Evolutionary conservation across 495 filamentous ascomycete species (phyloP).

Genomic region (Penicillium arizonense): DNA sequence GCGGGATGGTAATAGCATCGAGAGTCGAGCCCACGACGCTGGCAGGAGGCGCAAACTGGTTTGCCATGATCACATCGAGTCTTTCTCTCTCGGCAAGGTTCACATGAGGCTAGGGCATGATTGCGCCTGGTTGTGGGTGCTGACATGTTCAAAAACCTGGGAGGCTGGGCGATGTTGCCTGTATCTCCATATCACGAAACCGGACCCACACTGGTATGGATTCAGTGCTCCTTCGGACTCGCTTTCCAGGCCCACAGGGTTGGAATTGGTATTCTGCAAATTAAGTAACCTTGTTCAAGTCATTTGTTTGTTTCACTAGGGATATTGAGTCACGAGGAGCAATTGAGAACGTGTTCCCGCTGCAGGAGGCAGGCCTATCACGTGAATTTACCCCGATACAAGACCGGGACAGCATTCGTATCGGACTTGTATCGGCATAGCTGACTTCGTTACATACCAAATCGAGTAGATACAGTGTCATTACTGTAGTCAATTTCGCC

Average conservation of each 20-base stretch:
- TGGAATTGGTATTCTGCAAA: background rate
- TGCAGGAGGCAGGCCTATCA: background rate
- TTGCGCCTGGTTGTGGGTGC: constrained; percentile 13
- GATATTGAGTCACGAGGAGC: background rate
- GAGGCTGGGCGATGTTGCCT: no score
- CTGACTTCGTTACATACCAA: no score
- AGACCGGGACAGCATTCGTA: constrained; percentile 1
- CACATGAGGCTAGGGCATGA: constrained; percentile 17
- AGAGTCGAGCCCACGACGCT: constrained; percentile 12
- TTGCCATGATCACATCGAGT: constrained; percentile 17
- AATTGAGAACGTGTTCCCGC: no score
- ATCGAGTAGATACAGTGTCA: no score
- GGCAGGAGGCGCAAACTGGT: constrained; percentile 18
- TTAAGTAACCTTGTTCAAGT: background rate
- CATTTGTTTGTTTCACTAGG: background rate
- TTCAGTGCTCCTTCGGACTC: background rate
- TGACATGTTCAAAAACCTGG: constrained; percentile 10
- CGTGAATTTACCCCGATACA: constrained; percentile 2
- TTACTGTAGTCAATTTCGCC: no score
- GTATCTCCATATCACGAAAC: no score
- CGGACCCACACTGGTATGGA: background rate
- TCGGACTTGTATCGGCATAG: background rate
- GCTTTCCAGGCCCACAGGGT: background rate
- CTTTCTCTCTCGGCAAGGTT: constrained; percentile 17
- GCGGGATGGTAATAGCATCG: constrained; percentile 21